A percentile compares a stretch with the other conserved stretches of the same genome.
Evolutionary conservation across 2,329 filamentous ascomycete species (phyloP).

Genomic region (Aspergillus latus): DNA sequence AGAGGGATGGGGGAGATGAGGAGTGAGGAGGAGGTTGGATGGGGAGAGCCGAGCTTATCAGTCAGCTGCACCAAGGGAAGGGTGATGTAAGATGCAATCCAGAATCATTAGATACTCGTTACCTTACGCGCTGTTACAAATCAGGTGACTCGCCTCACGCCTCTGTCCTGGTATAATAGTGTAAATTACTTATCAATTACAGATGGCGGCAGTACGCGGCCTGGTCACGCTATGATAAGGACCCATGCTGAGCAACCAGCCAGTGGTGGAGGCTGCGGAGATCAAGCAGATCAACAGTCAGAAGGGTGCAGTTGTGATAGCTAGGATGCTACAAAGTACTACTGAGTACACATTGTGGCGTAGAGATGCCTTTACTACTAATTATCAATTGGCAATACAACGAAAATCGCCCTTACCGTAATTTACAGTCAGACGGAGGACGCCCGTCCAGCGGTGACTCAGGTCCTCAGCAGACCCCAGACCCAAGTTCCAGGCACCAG

Average conservation of each 20-base stretch:
- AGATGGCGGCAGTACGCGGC: conserved; percentile 9
- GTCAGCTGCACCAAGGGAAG: conserved; percentile 23
- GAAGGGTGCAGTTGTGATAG: not conserved
- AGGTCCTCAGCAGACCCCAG: not conserved
- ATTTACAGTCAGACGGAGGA: not conserved
- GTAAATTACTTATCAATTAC: conserved; percentile 7
- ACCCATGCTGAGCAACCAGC: not conserved
- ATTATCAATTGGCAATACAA: no score
- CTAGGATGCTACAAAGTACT: not conserved
- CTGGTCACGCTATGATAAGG: conserved; percentile 13
- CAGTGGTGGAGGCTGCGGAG: not conserved
- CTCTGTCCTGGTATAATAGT: no score
- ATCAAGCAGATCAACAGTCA: not conserved
- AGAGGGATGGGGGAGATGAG: conserved; percentile 22
- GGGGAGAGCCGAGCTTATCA: conserved; percentile 23
- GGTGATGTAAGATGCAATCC: conserved; percentile 35
- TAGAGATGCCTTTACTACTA: not conserved
- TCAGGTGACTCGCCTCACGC: conserved; percentile 18
- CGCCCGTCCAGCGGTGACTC: conserved; percentile 14
- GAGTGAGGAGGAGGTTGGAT: conserved; percentile 27
- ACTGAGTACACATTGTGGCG: not conserved
- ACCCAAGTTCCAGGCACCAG: conserved; percentile 8
- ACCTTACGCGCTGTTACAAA: conserved; percentile 23
- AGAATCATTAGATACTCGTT: conserved; percentile 7
- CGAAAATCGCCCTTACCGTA: no score